These are phyloP conservation scores for Suillus tomentosus DNA, from an alignment of 768 basidiomycete genomes.

Conservation along the genomic window DNA sequence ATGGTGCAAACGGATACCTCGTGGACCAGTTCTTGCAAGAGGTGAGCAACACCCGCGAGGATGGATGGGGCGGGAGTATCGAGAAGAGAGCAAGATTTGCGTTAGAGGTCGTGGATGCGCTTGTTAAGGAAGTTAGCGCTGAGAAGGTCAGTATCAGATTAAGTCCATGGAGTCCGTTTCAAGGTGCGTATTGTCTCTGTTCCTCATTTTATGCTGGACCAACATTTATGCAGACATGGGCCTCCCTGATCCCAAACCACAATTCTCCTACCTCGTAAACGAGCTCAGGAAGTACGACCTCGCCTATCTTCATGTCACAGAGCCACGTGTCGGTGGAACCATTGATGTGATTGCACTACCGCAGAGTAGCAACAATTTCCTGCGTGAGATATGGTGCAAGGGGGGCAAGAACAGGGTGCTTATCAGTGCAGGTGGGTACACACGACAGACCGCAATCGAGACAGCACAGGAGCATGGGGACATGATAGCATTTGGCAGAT, in stretches of 20 bases:
- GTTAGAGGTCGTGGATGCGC: constrained; percentile 45
- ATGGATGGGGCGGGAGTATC: constrained; percentile 52
- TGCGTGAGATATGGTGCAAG: constrained; percentile 29
- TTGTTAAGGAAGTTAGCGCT: constrained; percentile 38
- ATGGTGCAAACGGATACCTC: constrained; percentile 35
- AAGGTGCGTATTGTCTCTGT: constrained; percentile 28
- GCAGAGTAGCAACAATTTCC: constrained; percentile 27
- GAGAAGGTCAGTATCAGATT: constrained; percentile 45
- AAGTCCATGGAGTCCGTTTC: constrained; percentile 41
- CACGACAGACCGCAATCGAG: constrained; percentile 5
- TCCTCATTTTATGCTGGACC: background rate
- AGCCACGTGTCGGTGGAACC: constrained; percentile 29
- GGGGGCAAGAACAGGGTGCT: constrained; percentile 6
- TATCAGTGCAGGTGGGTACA: constrained; percentile 12
- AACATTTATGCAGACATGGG: constrained; percentile 35
- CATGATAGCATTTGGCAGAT: constrained; percentile 13
- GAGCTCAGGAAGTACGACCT: constrained; percentile 30
- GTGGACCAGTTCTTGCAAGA: constrained; percentile 46
- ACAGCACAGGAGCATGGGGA: constrained; percentile 9
- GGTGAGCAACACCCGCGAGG: constrained; percentile 43
- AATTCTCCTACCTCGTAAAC: constrained; percentile 37
- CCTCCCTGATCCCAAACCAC: constrained; percentile 37
- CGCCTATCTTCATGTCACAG: constrained; percentile 45
- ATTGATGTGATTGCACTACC: constrained; percentile 8
- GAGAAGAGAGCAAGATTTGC: constrained; percentile 50